Conservation (phyloP, 805 yeast genomes). For the Kuraishia molischiana region DNA sequence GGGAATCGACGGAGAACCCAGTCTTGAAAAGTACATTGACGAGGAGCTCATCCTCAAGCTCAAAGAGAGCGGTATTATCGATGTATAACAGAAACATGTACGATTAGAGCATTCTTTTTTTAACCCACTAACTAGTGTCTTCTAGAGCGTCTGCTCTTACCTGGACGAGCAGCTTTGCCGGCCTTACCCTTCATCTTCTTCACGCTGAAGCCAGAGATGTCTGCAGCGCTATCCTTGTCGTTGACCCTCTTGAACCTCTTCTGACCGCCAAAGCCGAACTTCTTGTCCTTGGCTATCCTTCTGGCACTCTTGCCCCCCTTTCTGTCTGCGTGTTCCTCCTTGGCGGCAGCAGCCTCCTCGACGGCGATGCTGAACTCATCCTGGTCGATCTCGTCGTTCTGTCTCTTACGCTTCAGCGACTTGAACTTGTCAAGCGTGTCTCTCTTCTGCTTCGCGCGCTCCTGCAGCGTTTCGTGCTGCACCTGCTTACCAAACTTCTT, state of each 20-base stretch:
- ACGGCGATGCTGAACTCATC: conserved; percentile 86
- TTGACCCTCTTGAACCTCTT: conserved; percentile 67
- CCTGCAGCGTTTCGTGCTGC: conserved; percentile 86
- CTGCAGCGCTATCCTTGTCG: conserved; percentile 63
- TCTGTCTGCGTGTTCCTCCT: conserved; percentile 30
- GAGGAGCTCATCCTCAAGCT: conserved; percentile 44
- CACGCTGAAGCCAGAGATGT: conserved; percentile 47
- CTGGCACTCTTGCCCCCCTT: conserved; percentile 43
- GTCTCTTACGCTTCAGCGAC: conserved; percentile 82
- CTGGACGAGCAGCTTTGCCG: conserved; percentile 34
- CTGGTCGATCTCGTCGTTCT: conserved; percentile 56
- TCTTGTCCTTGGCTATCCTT: conserved; percentile 61
- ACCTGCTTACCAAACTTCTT: conserved; percentile 98
- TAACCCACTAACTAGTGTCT: conserved; percentile 1
- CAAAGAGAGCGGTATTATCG: conserved; percentile 34
- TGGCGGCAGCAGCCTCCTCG: conserved; percentile 75
- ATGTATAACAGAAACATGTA: conserved; percentile 2
- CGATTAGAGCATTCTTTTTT: not conserved
- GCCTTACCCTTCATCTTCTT: conserved; percentile 35
- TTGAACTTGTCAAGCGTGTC: conserved; percentile 87
- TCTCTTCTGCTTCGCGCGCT: conserved; percentile 86
- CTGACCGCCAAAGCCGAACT: conserved; percentile 72
- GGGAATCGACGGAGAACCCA: conserved; percentile 71
- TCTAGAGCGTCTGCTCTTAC: conserved; percentile 42
- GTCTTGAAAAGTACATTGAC: conserved; percentile 58